These are phyloP conservation scores for Trichoderma cornu-damae DNA, from an alignment of 2,329 filamentous ascomycete species.

Conservation along the genomic window DNA sequence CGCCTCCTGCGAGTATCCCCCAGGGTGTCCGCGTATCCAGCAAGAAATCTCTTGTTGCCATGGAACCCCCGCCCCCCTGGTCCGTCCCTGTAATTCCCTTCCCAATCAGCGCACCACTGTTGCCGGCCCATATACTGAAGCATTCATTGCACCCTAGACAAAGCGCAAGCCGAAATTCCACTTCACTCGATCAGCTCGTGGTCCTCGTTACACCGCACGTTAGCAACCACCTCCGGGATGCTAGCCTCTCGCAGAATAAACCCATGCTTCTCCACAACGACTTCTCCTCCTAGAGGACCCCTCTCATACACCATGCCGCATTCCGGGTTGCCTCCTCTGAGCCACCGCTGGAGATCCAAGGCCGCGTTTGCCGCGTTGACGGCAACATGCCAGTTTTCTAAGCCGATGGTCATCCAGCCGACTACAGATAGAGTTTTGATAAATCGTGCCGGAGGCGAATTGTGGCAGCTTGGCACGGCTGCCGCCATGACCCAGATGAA, in stretches of 20 bases:
- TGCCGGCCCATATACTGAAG: too few species aligned
- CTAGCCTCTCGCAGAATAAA: conserved; percentile 26
- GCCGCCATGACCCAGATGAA: conserved; percentile 45
- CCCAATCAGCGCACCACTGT: too few species aligned
- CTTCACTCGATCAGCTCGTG: conserved; percentile 11
- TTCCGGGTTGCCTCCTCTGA: conserved; percentile 28
- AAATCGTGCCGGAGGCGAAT: conserved; percentile 39
- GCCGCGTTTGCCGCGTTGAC: conserved; percentile 34
- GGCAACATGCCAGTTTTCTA: conserved; percentile 47
- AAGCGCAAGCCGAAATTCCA: background rate
- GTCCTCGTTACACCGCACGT: conserved; percentile 18
- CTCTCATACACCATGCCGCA: conserved; percentile 17
- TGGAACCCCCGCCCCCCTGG: background rate
- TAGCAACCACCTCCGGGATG: conserved; percentile 23
- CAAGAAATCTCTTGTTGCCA: background rate
- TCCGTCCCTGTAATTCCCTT: background rate
- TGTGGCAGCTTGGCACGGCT: conserved; percentile 38
- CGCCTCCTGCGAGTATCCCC: background rate
- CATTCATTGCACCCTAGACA: background rate
- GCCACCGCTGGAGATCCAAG: conserved; percentile 41
- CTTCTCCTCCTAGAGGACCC: conserved; percentile 23
- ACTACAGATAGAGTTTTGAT: conserved; percentile 43
- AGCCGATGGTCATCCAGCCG: conserved; percentile 41
- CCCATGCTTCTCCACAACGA: conserved; percentile 26
- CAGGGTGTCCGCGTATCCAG: background rate